Conservation (phyloP, 1,139 yeast genomes). For the Protomyces pachydermus region DNA sequence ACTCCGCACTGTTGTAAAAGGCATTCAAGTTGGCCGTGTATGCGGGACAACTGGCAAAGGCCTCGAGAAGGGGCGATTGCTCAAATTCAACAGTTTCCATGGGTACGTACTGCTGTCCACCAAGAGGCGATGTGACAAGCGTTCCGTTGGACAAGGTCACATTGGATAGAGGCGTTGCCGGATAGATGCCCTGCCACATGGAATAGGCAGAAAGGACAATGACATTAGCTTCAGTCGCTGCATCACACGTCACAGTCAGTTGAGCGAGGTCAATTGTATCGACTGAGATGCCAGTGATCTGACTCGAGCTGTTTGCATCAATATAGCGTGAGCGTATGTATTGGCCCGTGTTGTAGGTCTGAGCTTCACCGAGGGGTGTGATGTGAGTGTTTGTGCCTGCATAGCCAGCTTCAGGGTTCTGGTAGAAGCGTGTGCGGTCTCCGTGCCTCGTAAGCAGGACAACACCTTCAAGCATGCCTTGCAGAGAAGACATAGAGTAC, state of each 20-base stretch:
- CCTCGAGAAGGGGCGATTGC: constrained; percentile 20
- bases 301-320: background rate
- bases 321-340: constrained; percentile 19
- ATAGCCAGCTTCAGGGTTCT: constrained; percentile 1
- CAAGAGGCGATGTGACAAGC: constrained; percentile 16
- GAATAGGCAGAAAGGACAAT: constrained; percentile 22
- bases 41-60: constrained; percentile 19
- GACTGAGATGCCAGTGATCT: constrained; percentile 19
- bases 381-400: constrained; percentile 17
- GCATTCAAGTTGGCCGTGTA: constrained; percentile 4
- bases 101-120: constrained; percentile 23
- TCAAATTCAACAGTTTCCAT: constrained; percentile 20
- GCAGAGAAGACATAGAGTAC: background rate
- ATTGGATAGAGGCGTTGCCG: constrained; percentile 8
- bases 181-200: constrained; percentile 26
- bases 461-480: constrained; percentile 14
- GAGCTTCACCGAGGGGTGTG: constrained; percentile 20
- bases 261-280: constrained; percentile 16
- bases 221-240: constrained; percentile 21
- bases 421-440: constrained; percentile 23
- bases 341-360: constrained; percentile 15
- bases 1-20: constrained; percentile 12
- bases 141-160: constrained; percentile 25
- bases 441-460: constrained; percentile 35
- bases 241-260: constrained; percentile 13